Evolutionary conservation across 345 rosid genomes (phyloP).

Genomic region (Syzygium grande): DNA sequence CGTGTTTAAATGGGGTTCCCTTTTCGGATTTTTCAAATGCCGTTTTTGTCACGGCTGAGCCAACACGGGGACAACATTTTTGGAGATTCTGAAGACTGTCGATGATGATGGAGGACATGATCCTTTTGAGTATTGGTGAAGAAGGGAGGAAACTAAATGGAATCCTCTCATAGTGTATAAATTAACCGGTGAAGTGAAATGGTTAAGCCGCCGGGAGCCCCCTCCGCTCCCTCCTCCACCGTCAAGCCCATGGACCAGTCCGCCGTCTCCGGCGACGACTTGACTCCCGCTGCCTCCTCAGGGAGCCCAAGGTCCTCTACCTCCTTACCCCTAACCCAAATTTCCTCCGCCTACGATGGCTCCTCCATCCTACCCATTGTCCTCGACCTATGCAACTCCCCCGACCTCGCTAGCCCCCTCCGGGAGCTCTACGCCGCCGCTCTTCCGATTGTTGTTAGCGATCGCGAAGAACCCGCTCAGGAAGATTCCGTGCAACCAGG

Average conservation of each 20-base stretch:
- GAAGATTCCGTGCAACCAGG: background rate
- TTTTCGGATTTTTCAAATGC: background rate
- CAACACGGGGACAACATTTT: too few species aligned
- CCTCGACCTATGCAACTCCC: too few species aligned
- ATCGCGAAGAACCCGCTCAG: background rate
- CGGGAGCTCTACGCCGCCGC: background rate
- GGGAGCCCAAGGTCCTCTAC: background rate
- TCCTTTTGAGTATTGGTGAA: background rate
- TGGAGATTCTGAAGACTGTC: background rate
- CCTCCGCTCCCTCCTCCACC: background rate
- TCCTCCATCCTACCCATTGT: background rate
- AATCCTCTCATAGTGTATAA: background rate
- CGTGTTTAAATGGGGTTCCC: background rate
- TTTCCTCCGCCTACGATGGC: background rate
- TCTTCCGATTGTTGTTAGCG: fast-evolving
- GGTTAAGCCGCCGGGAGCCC: background rate
- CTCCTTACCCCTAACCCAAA: background rate
- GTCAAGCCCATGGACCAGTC: background rate
- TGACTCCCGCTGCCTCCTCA: background rate
- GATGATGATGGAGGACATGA: background rate
- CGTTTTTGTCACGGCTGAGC: too few species aligned
- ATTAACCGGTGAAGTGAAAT: fast-evolving
- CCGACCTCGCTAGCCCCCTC: background rate
- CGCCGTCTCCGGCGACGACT: background rate
- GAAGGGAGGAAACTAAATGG: fast-evolving